phyloP scores from a whole-genome alignment of 306 rosid species.

The barrel medic (Medicago truncatula) region MtrunA17r5.0-ANR NC_053045.1:57001-57500 shows the following conservation, averaged over 20 bases:
- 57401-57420: conserved; percentile 96
- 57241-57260: neutral
- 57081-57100: conserved; percentile 93
- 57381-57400: conserved; percentile 82
- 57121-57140: conserved; percentile 88
- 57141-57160: conserved; percentile 94
- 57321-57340: neutral
- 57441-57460: conserved; percentile 82
- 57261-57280: neutral
- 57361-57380: conserved; percentile 36
- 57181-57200: conserved; percentile 96
- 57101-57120: conserved; percentile 89
- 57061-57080: conserved; percentile 94
- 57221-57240: conserved; percentile 8
- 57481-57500: conserved; percentile 91
- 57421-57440: conserved; percentile 99
- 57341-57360: conserved; percentile 10
- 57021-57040: conserved; percentile 99
- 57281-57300: conserved; percentile 3
- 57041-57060: conserved; percentile 99
- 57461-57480: conserved; percentile 87
- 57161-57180: conserved; percentile 96
- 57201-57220: conserved; percentile 69
- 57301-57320: neutral
- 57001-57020: conserved; percentile 95